Conservation (phyloP, 495 filamentous ascomycete genomes). For the Xanthoparmelia taractica region DNA sequence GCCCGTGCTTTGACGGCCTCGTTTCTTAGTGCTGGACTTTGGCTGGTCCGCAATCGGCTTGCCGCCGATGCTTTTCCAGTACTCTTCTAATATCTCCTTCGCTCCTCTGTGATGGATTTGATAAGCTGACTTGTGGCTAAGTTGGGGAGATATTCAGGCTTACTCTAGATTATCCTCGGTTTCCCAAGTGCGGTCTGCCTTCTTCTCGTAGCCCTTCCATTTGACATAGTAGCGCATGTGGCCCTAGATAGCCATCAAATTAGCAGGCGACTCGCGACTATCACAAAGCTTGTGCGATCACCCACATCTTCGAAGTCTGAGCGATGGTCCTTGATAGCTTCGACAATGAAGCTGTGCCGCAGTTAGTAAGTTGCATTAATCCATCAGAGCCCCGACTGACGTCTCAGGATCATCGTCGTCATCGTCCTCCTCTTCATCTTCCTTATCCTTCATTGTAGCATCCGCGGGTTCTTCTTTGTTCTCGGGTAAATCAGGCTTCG, state of each 20-base stretch:
- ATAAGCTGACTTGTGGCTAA: conserved; percentile 12
- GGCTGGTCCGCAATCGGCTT: conserved; percentile 36
- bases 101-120: conserved; percentile 38
- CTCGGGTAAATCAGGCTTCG: conserved; percentile 28
- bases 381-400: conserved; percentile 19
- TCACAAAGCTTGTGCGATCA: conserved; percentile 35
- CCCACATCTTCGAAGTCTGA: conserved; percentile 27
- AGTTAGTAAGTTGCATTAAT: background rate
- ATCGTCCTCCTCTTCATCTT: conserved; percentile 24
- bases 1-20: conserved; percentile 25
- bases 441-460: conserved; percentile 17
- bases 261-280: conserved; percentile 17
- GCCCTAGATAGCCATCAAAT: conserved; percentile 30
- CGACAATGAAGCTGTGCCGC: conserved; percentile 49
- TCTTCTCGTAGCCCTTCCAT: conserved; percentile 55
- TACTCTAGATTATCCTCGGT: conserved; percentile 50
- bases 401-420: conserved; percentile 31
- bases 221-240: conserved; percentile 47
- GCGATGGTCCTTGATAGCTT: conserved; percentile 46
- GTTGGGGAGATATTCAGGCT: conserved; percentile 8
- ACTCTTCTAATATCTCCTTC: conserved; percentile 45
- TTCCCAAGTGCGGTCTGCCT: conserved; percentile 50
- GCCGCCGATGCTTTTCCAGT: conserved; percentile 51
- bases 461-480: conserved; percentile 27
- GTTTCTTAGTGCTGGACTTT: conserved; percentile 27